These are phyloP conservation scores for Clonostachys solani DNA, from an alignment of 2,329 filamentous ascomycete genomes.

Conservation along the genomic window DNA sequence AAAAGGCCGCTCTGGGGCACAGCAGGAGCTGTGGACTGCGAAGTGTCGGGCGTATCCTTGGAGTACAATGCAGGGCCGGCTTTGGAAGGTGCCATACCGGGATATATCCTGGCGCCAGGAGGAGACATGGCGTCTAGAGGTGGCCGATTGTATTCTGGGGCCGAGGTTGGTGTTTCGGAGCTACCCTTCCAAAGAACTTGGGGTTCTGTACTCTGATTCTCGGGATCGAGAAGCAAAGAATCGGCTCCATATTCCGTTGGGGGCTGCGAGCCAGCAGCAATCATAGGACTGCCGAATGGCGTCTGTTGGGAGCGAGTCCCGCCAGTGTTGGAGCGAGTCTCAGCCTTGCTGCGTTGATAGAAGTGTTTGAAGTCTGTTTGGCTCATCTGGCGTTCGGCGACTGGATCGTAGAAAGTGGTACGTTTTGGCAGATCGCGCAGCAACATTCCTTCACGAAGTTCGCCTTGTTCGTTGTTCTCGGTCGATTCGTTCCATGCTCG, in stretches of 20 bases:
- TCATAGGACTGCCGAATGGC: constrained; percentile 41
- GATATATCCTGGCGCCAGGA: too few relatives aligned
- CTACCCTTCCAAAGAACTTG: background rate
- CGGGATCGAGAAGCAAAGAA: constrained; percentile 21
- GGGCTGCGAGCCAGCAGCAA: constrained; percentile 26
- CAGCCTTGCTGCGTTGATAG: constrained; percentile 78
- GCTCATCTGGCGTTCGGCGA: constrained; percentile 90
- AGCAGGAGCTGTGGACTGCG: constrained; percentile 45
- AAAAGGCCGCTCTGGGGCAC: constrained; percentile 34
- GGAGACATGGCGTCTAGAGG: too few relatives aligned
- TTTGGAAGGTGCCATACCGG: background rate
- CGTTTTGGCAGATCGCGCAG: constrained; percentile 58
- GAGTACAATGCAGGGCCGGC: too few relatives aligned
- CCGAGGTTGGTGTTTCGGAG: background rate
- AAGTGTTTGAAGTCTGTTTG: constrained; percentile 94
- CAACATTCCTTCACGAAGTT: constrained; percentile 52
- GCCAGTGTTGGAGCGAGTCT: constrained; percentile 23
- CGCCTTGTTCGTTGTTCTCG: constrained; percentile 15
- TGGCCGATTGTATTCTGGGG: background rate
- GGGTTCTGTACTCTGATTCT: background rate
- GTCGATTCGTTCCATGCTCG: constrained; percentile 7
- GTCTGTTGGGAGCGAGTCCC: constrained; percentile 34
- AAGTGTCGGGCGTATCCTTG: too few relatives aligned
- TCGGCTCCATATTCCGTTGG: constrained; percentile 29
- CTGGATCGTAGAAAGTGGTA: constrained; percentile 90